Percentiles rank a stretch among this genome's conserved stretches.
Evolutionary conservation across 225 moss, liverwort and hornwort species (phyloP).

Genomic region (Physcomitrium patens): DNA sequence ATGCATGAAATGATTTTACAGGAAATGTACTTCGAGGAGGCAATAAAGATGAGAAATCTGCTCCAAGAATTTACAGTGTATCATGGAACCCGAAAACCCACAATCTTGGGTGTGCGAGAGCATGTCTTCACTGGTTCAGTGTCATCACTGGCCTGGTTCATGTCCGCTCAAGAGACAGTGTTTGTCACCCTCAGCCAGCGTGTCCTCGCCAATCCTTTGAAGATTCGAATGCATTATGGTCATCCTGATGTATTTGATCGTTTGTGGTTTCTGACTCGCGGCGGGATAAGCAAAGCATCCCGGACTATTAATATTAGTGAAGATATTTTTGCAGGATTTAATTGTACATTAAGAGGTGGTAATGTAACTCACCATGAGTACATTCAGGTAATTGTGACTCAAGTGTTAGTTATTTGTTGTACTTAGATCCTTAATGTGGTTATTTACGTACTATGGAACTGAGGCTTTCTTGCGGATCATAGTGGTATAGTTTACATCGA

Average conservation of each 20-base stretch:
- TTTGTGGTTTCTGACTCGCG: slow-evolving; percentile 82
- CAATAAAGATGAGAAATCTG: slow-evolving; percentile 89
- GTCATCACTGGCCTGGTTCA: slow-evolving; percentile 92
- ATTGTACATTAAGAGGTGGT: slow-evolving; percentile 81
- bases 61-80: slow-evolving; percentile 79
- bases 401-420: slow-evolving; percentile 13
- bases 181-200: slow-evolving; percentile 96
- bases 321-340: slow-evolving; percentile 95
- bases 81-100: slow-evolving; percentile 75
- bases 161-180: slow-evolving; percentile 93
- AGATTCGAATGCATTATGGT: slow-evolving; percentile 94
- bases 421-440: not conserved
- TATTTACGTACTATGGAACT: not conserved
- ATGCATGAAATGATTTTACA: slow-evolving; percentile 28
- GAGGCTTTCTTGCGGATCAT: slow-evolving; percentile 14
- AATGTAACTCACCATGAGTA: slow-evolving; percentile 94
- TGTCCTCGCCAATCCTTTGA: slow-evolving; percentile 87
- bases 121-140: slow-evolving; percentile 94
- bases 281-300: slow-evolving; percentile 94
- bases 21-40: slow-evolving; percentile 96
- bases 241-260: slow-evolving; percentile 97
- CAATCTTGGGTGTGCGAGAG: slow-evolving; percentile 93
- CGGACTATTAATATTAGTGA: slow-evolving; percentile 93
- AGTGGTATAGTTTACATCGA: not conserved
- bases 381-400: slow-evolving; percentile 58